phyloP scores from a whole-genome alignment of 352 stramenopile species.

The Globisporangium iwayamae region DNA sequence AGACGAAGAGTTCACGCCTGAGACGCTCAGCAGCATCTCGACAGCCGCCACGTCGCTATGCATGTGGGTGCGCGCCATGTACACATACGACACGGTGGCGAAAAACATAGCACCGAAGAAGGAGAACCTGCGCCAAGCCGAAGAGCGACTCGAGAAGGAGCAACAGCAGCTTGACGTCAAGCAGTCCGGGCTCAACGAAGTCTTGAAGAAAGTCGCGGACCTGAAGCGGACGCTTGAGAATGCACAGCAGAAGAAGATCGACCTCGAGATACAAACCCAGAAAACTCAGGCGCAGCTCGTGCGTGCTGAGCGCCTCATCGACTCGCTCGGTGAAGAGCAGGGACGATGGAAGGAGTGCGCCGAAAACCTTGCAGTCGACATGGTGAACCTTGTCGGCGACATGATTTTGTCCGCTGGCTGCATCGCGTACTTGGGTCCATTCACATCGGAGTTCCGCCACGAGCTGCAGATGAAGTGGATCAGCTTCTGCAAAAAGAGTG shows the following conservation, averaged over 20 bases:
- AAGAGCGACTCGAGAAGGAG: conserved; percentile 84
- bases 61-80: conserved; percentile 94
- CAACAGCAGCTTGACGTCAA: conserved; percentile 87
- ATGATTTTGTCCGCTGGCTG: conserved; percentile 91
- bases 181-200: conserved; percentile 75
- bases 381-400: conserved; percentile 91
- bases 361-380: conserved; percentile 66
- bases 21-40: conserved; percentile 88
- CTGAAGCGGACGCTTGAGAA: conserved; percentile 86
- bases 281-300: conserved; percentile 87
- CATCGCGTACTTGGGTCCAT: conserved; percentile 92
- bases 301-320: conserved; percentile 88
- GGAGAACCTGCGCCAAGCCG: conserved; percentile 83
- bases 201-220: conserved; percentile 82
- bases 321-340: conserved; percentile 88
- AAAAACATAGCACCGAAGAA: conserved; percentile 94
- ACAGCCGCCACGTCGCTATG: conserved; percentile 90
- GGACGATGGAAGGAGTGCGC: conserved; percentile 87
- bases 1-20: conserved; percentile 88
- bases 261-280: conserved; percentile 87
- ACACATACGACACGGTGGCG: conserved; percentile 92
- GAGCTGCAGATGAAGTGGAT: conserved; percentile 87
- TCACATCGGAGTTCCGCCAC: conserved; percentile 84
- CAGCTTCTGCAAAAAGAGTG: conserved; percentile 64
- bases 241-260: conserved; percentile 90